Conservation (phyloP, 768 basidiomycete genomes). For the Mycena amicta region DNA sequence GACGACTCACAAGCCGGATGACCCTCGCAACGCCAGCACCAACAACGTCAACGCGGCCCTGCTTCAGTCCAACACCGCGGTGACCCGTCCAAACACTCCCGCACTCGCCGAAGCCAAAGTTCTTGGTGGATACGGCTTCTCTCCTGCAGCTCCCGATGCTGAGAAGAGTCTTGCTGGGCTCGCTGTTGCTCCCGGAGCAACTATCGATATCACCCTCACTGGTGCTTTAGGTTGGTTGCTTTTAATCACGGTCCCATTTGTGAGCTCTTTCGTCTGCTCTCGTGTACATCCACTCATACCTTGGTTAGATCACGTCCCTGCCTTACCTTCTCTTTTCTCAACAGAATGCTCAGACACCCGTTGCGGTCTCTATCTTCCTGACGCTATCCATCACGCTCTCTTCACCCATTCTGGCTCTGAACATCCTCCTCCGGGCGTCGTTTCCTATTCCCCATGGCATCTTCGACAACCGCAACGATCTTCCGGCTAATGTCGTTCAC, state of each 20-base stretch:
- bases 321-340: conserved; percentile 59
- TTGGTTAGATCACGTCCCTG: conserved; percentile 59
- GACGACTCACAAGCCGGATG: conserved; percentile 41
- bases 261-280: conserved; percentile 37
- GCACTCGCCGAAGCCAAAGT: conserved; percentile 61
- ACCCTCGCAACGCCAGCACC: conserved; percentile 38
- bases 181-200: conserved; percentile 44
- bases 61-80: conserved; percentile 34
- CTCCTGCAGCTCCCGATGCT: conserved; percentile 43
- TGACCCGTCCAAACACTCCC: conserved; percentile 53
- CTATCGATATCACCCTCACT: conserved; percentile 57
- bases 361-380: conserved; percentile 50
- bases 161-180: conserved; percentile 57
- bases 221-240: conserved; percentile 66
- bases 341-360: conserved; percentile 40
- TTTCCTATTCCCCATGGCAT: conserved; percentile 69
- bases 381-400: conserved; percentile 67
- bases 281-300: not conserved
- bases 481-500: conserved; percentile 45
- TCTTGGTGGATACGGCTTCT: conserved; percentile 69
- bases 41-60: conserved; percentile 47
- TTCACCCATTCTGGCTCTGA: conserved; percentile 66
- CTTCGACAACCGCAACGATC: conserved; percentile 53
- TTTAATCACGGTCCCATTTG: conserved; percentile 70
- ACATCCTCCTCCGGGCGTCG: conserved; percentile 60